These are phyloP conservation scores for Candida taoyuanica DNA, from an alignment of 805 yeast genomes.

Conservation along the genomic window DNA sequence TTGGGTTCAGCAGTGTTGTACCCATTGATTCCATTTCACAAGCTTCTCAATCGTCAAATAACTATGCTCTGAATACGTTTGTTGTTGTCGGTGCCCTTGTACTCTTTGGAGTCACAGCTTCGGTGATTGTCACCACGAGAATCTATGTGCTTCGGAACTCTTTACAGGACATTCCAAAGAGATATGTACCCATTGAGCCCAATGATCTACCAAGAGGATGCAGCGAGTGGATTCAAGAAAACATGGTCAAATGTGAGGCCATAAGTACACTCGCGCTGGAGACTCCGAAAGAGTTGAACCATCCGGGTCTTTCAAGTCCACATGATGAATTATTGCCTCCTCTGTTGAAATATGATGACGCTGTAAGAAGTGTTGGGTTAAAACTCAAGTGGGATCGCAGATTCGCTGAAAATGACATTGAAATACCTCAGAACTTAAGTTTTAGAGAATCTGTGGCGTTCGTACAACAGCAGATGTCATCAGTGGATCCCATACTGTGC, in stretches of 20 bases:
- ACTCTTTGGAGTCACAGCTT: constrained; percentile 45
- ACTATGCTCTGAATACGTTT: constrained; percentile 73
- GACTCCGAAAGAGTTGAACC: constrained; percentile 41
- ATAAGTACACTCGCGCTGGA: constrained; percentile 35
- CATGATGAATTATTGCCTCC: constrained; percentile 34
- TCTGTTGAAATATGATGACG: constrained; percentile 43
- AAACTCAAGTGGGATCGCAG: constrained; percentile 47
- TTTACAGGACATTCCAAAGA: constrained; percentile 72
- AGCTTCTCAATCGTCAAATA: constrained; percentile 49
- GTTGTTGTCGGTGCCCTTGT: constrained; percentile 74
- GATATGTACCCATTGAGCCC: constrained; percentile 62
- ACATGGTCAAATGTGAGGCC: constrained; percentile 39
- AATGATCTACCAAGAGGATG: constrained; percentile 54
- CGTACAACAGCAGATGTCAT: constrained; percentile 25
- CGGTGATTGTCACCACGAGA: constrained; percentile 54
- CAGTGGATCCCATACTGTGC: constrained; percentile 18
- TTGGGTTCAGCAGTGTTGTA: constrained; percentile 63
- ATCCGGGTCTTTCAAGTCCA: constrained; percentile 50
- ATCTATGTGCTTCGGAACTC: constrained; percentile 52
- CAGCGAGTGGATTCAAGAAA: constrained; percentile 35
- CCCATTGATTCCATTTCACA: constrained; percentile 76
- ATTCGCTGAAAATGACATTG: constrained; percentile 31
- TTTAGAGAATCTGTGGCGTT: constrained; percentile 39
- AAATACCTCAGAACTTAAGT: constrained; percentile 36
- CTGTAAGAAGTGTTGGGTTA: constrained; percentile 56